Conservation (phyloP, 257 asterid genomes). For the Salvia splendens region DNA sequence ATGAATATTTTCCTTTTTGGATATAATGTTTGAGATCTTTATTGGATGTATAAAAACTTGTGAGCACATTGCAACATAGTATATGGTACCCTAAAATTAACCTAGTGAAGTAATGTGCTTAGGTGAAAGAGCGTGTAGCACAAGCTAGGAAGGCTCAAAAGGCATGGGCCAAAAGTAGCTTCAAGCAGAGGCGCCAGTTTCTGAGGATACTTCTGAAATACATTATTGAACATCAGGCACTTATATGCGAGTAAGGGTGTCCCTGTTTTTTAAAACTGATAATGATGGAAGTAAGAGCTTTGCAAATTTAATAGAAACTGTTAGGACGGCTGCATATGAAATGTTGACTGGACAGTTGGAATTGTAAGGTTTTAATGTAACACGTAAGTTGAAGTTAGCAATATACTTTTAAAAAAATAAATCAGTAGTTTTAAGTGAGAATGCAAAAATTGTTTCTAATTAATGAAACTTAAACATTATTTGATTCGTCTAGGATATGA, state of each 20-base stretch:
- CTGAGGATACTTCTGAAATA: slow-evolving; percentile 93
- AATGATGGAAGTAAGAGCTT: slow-evolving; percentile 12
- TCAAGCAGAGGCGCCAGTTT: slow-evolving; percentile 96
- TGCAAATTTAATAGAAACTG: slow-evolving; percentile 16
- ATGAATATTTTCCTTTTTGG: slow-evolving; percentile 20
- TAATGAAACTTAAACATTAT: background rate
- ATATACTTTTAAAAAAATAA: background rate
- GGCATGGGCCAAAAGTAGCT: slow-evolving; percentile 91
- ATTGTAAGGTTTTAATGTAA: background rate
- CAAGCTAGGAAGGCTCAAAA: slow-evolving; percentile 92
- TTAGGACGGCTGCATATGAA: slow-evolving; percentile 8
- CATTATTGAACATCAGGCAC: slow-evolving; percentile 90
- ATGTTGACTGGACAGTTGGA: background rate
- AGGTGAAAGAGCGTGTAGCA: slow-evolving; percentile 90
- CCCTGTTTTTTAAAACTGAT: slow-evolving; percentile 2
- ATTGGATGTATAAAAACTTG: slow-evolving; percentile 17
- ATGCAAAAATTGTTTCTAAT: background rate
- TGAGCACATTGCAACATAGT: slow-evolving; percentile 6
- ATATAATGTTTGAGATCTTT: slow-evolving; percentile 10
- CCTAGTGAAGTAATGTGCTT: slow-evolving; percentile 32
- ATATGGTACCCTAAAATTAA: slow-evolving; percentile 30
- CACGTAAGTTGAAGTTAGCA: background rate
- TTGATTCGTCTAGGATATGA: slow-evolving; percentile 19
- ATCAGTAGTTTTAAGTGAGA: background rate
- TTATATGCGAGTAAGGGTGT: slow-evolving; percentile 90